Base-by-base conservation (phyloP, 371 early-diverging fungal genomes). In the Actinomortierella ambigua region DNA sequence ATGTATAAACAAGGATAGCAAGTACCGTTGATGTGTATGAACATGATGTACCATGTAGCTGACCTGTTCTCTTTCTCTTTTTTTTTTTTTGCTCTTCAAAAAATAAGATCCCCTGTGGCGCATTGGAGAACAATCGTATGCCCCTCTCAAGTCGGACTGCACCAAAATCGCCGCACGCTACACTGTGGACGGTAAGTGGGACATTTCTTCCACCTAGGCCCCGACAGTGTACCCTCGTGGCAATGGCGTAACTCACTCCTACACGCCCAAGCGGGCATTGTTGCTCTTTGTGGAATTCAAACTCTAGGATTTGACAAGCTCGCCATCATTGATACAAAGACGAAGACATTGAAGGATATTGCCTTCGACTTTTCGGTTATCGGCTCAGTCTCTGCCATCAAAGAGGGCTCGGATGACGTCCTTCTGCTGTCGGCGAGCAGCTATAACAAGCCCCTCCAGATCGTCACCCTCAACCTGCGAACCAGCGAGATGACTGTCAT, bases 291-390 rank as follows among this genome's bases (percentile, higher is more conserved):
- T n/a, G n/a, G n/a, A 34, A 7, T 9, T 20, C 3, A 2, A 24
- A 17, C 52, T 24, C 23, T 50, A 70, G 71, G 67, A 17, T 6
- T 79, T 51, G 55, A 65, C 26, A 54, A 73, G 17, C 76, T 89
- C 18, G 77, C 83, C 1, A 44, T 87, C 11, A 55, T 86, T 39
- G 86, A 87, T 49, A 75, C 79, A n/a, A 59, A 65, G 39, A 51
- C 70, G 23, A 78, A 79, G 46, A 79, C 79, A 3, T n/a, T 85
- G 54, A 75, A 76, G 40, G 57, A 79, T 28, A 53, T 86, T 20
- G 63, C 73, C 22, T 62, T 53, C 27, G 63, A 62, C 8, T 71
- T 66, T 57, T 59, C 58, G 47, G 60, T 60, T 60, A 71, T 71
- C 26, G 29, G 9, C 20, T 66, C 63, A 0, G 41, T 71, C 9